phyloP scores from a whole-genome alignment of 2,329 filamentous ascomycete genomes.

The Microsporum audouinii region DNA sequence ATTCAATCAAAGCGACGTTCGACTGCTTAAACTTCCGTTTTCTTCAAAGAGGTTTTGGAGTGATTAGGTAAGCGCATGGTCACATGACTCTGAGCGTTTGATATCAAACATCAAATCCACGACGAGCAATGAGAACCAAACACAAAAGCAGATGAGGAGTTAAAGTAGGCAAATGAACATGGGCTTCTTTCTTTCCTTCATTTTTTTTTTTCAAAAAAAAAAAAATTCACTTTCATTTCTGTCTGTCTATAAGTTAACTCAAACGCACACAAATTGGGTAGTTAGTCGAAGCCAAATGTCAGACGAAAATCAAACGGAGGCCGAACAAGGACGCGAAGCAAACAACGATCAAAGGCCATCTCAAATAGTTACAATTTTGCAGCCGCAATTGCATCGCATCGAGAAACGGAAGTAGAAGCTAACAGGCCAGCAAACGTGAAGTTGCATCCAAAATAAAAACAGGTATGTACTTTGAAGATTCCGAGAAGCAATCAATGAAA shows the following conservation, averaged over 20 bases:
- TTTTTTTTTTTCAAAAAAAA: no score
- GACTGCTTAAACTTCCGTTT: background rate
- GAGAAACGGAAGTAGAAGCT: background rate
- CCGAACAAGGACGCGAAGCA: background rate
- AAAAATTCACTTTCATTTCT: background rate
- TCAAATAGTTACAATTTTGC: background rate
- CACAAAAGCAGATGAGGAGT: no score
- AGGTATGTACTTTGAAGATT: background rate
- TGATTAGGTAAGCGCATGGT: background rate
- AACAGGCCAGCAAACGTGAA: background rate
- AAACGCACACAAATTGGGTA: background rate
- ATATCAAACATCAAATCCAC: no score
- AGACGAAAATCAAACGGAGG: background rate
- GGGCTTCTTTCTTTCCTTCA: no score
- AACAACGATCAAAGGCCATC: background rate
- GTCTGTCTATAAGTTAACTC: background rate
- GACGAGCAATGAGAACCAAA: no score
- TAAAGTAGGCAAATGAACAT: no score
- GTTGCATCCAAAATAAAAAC: background rate
- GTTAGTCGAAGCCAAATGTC: background rate
- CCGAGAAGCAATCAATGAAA: background rate
- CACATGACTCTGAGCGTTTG: background rate
- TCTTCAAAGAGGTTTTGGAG: background rate
- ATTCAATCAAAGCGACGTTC: constrained; percentile 2
- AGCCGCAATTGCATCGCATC: background rate